Evolutionary conservation across 225 moss, liverwort and hornwort species (phyloP).

Genomic region (Sphagnum contortum): DNA sequence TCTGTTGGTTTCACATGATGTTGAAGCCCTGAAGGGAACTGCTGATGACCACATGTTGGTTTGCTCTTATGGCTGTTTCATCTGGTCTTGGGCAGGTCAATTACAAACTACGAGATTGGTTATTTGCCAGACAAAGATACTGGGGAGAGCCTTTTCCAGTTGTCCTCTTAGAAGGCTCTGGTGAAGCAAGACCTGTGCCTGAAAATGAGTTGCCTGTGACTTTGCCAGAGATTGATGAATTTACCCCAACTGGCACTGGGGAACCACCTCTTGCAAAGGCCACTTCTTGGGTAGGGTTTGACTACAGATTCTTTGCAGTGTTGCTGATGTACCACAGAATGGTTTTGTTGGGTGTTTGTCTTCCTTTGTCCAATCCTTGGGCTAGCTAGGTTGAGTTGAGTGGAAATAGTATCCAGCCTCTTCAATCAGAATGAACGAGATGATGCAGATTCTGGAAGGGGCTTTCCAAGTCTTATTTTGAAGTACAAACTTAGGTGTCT

Average conservation of each 20-base stretch:
- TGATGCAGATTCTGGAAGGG: background rate
- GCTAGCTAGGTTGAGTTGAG: no score
- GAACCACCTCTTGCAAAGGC: slow-evolving; percentile 94
- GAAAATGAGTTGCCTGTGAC: slow-evolving; percentile 71
- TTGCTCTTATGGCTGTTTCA: background rate
- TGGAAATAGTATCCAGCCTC: no score
- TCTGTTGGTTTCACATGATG: background rate
- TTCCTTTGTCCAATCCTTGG: no score
- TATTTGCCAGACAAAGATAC: slow-evolving; percentile 91
- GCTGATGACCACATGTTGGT: no score
- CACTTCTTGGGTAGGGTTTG: slow-evolving; percentile 55
- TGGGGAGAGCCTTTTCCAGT: slow-evolving; percentile 98
- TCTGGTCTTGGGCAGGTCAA: slow-evolving; percentile 46
- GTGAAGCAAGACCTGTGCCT: slow-evolving; percentile 54
- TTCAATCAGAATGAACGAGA: background rate
- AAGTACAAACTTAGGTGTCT: no score
- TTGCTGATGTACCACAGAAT: no score
- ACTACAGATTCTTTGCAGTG: background rate
- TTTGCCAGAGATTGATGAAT: slow-evolving; percentile 90
- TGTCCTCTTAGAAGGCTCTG: slow-evolving; percentile 54
- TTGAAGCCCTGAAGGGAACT: background rate
- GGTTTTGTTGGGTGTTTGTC: no score
- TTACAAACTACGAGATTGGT: slow-evolving; percentile 95
- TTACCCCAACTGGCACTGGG: slow-evolving; percentile 87
- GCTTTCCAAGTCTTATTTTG: background rate